Evolutionary conservation across 352 stramenopile species (phyloP).

Genomic region (Phytophthora vignae): DNA sequence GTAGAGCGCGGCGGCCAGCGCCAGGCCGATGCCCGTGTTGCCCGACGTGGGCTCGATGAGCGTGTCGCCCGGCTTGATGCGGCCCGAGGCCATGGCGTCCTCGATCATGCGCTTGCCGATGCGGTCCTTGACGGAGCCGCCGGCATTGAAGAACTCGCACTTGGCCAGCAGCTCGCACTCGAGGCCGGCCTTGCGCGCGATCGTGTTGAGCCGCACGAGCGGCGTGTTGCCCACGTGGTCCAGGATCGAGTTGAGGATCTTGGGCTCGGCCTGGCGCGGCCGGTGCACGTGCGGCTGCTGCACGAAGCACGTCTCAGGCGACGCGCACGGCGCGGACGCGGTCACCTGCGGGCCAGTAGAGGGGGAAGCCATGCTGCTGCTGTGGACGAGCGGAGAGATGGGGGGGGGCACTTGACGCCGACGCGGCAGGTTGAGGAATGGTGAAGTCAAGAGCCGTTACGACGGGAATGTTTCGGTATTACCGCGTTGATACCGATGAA

Average conservation of each 20-base stretch:
- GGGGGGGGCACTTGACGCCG: conserved; percentile 11
- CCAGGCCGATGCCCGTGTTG: conserved; percentile 98
- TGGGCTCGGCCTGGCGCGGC: conserved; percentile 62
- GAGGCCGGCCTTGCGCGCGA: conserved; percentile 94
- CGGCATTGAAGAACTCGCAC: conserved; percentile 97
- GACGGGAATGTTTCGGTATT: no score
- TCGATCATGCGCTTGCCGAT: conserved; percentile 93
- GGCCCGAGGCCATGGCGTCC: conserved; percentile 90
- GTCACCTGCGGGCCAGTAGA: conserved; percentile 32
- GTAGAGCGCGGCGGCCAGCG: conserved; percentile 96
- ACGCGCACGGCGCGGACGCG: conserved; percentile 49
- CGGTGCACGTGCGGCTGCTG: conserved; percentile 74
- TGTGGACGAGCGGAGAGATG: conserved; percentile 1
- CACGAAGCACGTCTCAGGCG: conserved; percentile 71
- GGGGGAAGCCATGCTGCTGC: conserved; percentile 9
- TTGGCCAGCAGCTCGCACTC: conserved; percentile 95
- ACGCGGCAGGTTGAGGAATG: conserved; percentile 31
- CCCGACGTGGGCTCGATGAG: conserved; percentile 98
- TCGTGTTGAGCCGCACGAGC: conserved; percentile 92
- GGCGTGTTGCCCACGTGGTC: conserved; percentile 96
- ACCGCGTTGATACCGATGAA: neutral
- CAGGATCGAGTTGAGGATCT: conserved; percentile 94
- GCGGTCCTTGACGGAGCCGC: conserved; percentile 92
- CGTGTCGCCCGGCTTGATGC: conserved; percentile 95
- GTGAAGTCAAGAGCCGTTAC: neutral